phyloP scores from a whole-genome alignment of 306 rosid species.

The Bauhinia variegata region DNA sequence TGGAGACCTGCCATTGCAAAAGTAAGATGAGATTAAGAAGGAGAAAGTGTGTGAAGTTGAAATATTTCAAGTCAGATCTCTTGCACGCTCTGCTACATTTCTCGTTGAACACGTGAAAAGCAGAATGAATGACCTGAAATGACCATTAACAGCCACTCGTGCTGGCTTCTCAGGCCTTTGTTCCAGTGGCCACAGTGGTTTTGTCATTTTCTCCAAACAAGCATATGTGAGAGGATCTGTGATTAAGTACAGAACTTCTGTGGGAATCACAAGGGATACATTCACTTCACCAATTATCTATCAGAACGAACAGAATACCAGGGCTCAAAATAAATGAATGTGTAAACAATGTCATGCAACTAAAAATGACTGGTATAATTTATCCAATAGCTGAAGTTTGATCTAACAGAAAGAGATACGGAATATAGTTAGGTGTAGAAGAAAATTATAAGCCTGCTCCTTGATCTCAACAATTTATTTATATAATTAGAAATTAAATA shows the following conservation, averaged over 20 bases:
- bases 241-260: no score
- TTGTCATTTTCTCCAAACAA: constrained; percentile 1
- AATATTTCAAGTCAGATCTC: no score
- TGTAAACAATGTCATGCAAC: background rate
- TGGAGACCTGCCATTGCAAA: no score
- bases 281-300: background rate
- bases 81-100: no score
- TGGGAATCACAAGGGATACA: background rate
- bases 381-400: background rate
- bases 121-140: constrained; percentile 16
- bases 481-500: no score
- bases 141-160: constrained; percentile 21
- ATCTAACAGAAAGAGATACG: constrained; percentile 1
- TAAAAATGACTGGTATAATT: no score
- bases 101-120: constrained; percentile 2
- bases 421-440: constrained; percentile 18
- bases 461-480: constrained; percentile 16
- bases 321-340: background rate
- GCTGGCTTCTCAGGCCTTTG: constrained; percentile 1
- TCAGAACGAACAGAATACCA: background rate
- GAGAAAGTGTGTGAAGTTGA: no score
- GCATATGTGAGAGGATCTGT: background rate
- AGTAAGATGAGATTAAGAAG: no score
- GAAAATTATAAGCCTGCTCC: background rate
- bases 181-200: background rate